Base-by-base conservation (phyloP, 352 stramenopile genomes). In the Phytophthora podocarpi region DNA sequence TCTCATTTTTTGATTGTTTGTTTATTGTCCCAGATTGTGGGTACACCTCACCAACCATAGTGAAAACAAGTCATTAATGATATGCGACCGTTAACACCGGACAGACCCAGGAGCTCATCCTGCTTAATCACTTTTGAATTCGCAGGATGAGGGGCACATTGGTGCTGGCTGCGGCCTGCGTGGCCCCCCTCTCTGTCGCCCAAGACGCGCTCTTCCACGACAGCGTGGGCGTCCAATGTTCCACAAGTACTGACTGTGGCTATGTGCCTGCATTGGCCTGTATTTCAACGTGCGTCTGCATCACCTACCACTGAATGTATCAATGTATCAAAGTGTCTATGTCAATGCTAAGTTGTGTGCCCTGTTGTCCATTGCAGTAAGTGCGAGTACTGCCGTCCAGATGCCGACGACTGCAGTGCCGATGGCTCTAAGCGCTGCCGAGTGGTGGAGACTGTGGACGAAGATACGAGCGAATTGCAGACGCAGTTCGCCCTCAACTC, bases 191-290 rank as follows among this genome's bases (percentile, higher is more conserved):
- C 16, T 50, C 34, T 30, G 10, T 30, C 9, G 41, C 51, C 15
- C 30, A 70, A 26, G 41, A 59, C 24, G 50, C 47, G 10, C 18
- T 62, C 4, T 81, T 78, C 58, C 47, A 66, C 35, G 70, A 86
- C 4, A 57, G 53, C 9, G 34, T 87, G 28, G 80, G 82, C 1
- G 15, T 87, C 2, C 30, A 59, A 11, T 95, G 86, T 69, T 56
- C 67, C 1, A 47, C 60, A 21, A 76, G 73, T 23, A 59, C 55
- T 4, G 84, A 95, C 64, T 95, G 86, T 46, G 86, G 86, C 64
- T 90, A 88, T 46, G 56, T 95, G 9, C 86, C 84, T 5, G 80
- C 81, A 2, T 68, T 93, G 20, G 82, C 84, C 15, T 95, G 86
- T 45, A 64, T 91, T 30, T 54, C 81, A 15, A 59, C 76, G 84